Evolutionary conservation across 2,329 filamentous ascomycete genomes (phyloP).

Genomic region (Verticillium isaacii): DNA sequence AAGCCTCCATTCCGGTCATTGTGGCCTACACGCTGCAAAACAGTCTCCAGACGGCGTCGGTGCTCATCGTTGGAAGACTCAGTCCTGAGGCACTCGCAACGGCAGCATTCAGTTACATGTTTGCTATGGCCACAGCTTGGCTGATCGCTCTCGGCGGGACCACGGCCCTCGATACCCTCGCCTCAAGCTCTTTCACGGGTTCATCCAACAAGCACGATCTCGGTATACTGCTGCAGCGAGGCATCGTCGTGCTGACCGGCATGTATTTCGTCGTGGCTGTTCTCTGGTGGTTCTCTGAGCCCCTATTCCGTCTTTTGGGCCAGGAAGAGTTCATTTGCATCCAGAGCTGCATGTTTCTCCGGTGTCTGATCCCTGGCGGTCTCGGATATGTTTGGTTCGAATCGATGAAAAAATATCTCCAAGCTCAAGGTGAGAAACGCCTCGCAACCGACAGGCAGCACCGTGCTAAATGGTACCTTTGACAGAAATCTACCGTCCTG

Average conservation of each 20-base stretch:
- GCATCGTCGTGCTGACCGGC: constrained; percentile 63
- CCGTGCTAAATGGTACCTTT: background rate
- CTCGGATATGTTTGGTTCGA: constrained; percentile 88
- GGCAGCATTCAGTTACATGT: constrained; percentile 89
- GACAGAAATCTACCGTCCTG: constrained; percentile 66
- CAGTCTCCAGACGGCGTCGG: constrained; percentile 75
- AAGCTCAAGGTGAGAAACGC: constrained; percentile 56
- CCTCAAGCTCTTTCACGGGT: constrained; percentile 77
- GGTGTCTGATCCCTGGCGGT: constrained; percentile 71
- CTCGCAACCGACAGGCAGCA: background rate
- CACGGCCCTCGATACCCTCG: constrained; percentile 80
- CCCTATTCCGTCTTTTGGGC: constrained; percentile 67
- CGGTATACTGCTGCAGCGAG: constrained; percentile 72
- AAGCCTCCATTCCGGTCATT: constrained; percentile 71
- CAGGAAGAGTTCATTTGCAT: constrained; percentile 74
- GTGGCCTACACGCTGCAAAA: constrained; percentile 83
- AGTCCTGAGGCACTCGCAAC: constrained; percentile 77
- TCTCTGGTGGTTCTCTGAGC: constrained; percentile 72
- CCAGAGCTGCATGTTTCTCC: constrained; percentile 69
- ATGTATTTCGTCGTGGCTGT: constrained; percentile 71
- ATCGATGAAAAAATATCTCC: constrained; percentile 78
- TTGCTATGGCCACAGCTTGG: constrained; percentile 86
- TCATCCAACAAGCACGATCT: constrained; percentile 74
- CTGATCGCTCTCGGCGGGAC: constrained; percentile 81
- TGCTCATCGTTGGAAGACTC: constrained; percentile 74